Base-by-base conservation (phyloP, 208 protist genomes). In the Leishmania amazonensis region DNA sequence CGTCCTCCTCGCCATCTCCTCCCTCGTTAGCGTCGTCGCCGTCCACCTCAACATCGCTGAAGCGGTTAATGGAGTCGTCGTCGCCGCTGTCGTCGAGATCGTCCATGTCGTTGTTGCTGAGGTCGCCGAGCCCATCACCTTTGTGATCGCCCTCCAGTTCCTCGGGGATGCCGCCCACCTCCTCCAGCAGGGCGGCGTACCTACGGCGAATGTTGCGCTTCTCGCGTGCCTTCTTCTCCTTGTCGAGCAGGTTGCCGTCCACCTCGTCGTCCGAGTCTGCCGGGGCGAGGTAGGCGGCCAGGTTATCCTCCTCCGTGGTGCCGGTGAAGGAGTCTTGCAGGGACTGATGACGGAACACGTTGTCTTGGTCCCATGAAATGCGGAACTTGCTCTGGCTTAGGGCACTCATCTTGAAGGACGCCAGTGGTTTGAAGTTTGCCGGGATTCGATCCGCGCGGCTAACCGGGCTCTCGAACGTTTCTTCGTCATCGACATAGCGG, bases 401-500 rank as follows among this genome's bases (percentile, higher is more conserved):
- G 21, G 96, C 96, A 17, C 93, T 89, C 57, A 90, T 84, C 80
- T 93, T 94, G 87, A 98, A 97, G 77, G 91, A 88, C 8, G 90
- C 81, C 17, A 97, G 87, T 28, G 96, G 93, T 64, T 87, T 88
- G 86, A 97, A 98, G 82, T 95, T 93, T 8, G 93, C 75, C 15
- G 93, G 93, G 72, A 97, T 95, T 58, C 84, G 31, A 77, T 94
- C 90, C 2, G 91, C 92, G 42, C 81, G 73, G 67, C 88, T 90
- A 2, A 95, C 91, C 19, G 92, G 92, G 7, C 71, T n/a, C 68
- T 93, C 92, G 81, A 98, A 97, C 7, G 75, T 83, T 57, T 97
- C 93, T 31, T 98, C 96, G 80, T 99, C 98, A 45, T 99, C 98
- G 53, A 99, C 90, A 85, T 99, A 99, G 84, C 98, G 96, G 49